Evolutionary conservation across 1,284 basidiomycete species (phyloP), one percentile per base, ranked within the genome.

Genomic region (Rhodotorula sp.): DNA sequence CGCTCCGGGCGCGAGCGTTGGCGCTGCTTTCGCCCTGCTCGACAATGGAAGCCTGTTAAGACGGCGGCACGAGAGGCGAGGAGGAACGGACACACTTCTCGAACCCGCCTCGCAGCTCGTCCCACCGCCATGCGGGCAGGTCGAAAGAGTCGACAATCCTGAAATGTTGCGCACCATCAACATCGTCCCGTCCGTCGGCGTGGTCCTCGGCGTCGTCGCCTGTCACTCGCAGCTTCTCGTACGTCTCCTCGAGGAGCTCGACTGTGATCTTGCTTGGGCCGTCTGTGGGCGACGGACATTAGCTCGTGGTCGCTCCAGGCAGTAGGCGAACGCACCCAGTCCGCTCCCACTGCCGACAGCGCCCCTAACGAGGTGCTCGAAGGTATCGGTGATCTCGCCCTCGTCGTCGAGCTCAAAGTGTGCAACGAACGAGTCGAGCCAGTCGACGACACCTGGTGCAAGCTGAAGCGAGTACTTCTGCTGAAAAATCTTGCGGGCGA

Each of bases 61-160:
- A n/a, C 25, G 17, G 7, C 19, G 2, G 54, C 72, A n/a, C 50
- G 17, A 9, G 22, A 41, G 37, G 8, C 19, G 36, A 29, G 50
- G 21, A 56, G 34, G 41, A 32, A 61, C 27, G 19, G 37, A 75
- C 85, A 32, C 79, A 92, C 92, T 87, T 89, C 77, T 92, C 91
- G 78, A 96, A 97, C 3, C 90, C 88, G 63, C 89, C 90, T 71
- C 92, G 85, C 77, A 94, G 90, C 34, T 86, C 84, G 48, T 94
- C 93, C 87, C 94, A 99, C 77, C 89, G 87, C 87, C 94, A 91
- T 17, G 89, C 84, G 0, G 96, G 96, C 92, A 98, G 97, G 50
- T 94, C 90, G 77, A 95, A 97, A 19, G 95, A 90, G 80, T 97
- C 89, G 48, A 98, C 85, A 69, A 98, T 85, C 75, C 88, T 88